These are phyloP conservation scores for Fraxinus angustifolia DNA, from an alignment of 305 asterid genomes.

Conservation along the genomic window DNA sequence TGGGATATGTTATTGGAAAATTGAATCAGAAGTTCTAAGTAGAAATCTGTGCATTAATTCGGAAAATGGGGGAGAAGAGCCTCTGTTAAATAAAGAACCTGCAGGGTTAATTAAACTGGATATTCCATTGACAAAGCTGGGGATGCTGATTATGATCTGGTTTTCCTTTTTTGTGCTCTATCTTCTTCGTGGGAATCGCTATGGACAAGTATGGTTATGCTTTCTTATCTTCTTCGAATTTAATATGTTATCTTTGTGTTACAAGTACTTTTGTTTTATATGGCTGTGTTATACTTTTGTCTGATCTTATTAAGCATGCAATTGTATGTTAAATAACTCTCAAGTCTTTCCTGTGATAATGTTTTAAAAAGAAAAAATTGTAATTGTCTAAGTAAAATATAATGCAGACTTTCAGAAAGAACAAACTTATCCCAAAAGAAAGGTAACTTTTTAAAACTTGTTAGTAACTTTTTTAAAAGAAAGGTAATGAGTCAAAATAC, in stretches of 20 bases:
- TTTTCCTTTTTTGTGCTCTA: slow-evolving; percentile 44
- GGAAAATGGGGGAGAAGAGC: slow-evolving; percentile 31
- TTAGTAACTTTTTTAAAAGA: not conserved
- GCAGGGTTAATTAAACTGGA: slow-evolving; percentile 21
- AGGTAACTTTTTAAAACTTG: too few relatives aligned
- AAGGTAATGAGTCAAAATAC: not conserved
- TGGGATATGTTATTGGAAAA: slow-evolving; percentile 44
- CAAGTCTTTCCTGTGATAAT: not conserved
- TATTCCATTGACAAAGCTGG: slow-evolving; percentile 54
- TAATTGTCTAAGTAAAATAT: not conserved
- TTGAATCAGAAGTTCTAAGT: slow-evolving; percentile 37
- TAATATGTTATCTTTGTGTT: not conserved
- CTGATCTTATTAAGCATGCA: not conserved
- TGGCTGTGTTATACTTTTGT: not conserved
- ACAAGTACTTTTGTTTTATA: not conserved
- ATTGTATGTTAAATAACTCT: not conserved
- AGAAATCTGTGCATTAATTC: slow-evolving; percentile 17
- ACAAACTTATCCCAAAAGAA: not conserved
- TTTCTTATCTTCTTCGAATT: slow-evolving; percentile 18
- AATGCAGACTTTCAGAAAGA: not conserved
- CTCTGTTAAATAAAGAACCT: slow-evolving; percentile 26
- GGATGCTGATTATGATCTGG: slow-evolving; percentile 52
- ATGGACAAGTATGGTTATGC: slow-evolving; percentile 51
- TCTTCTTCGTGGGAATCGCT: slow-evolving; percentile 65
- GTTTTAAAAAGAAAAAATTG: not conserved